Percentiles rank a stretch among this genome's conserved stretches.
These are phyloP conservation scores for Wickerhamomyces xylosicus DNA, from an alignment of 805 yeast genomes.

Conservation along the genomic window DNA sequence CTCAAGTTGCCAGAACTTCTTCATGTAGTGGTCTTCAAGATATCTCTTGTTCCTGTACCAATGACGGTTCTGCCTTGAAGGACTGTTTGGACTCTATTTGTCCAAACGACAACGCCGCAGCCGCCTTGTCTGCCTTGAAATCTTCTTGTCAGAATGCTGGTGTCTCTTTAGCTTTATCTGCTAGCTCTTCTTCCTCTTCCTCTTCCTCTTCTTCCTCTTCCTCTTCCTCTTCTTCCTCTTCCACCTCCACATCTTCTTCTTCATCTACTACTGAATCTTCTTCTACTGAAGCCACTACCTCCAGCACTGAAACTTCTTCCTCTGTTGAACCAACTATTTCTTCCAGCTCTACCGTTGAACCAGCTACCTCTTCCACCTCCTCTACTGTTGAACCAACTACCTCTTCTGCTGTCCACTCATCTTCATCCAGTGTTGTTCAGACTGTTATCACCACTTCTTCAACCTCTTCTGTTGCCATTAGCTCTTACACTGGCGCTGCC, in stretches of 20 bases:
- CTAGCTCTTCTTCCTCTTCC: conserved; percentile 25
- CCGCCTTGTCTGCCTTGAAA: conserved; percentile 53
- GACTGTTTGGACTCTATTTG: conserved; percentile 59
- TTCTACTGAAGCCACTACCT: conserved; percentile 6
- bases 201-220: conserved; percentile 23
- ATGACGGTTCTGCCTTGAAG: conserved; percentile 41
- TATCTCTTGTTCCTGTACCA: conserved; percentile 58
- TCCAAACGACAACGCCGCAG: conserved; percentile 48
- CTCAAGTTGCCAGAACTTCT: conserved; percentile 48
- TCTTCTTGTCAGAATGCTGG: conserved; percentile 39
- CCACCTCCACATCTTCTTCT: conserved; percentile 13
- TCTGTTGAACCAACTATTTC: conserved; percentile 12
- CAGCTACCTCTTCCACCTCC: conserved; percentile 16
- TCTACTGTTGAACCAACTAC: conserved; percentile 7
- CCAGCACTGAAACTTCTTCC: not conserved
- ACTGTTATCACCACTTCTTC: conserved; percentile 7
- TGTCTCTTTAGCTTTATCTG: conserved; percentile 23
- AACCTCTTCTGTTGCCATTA: conserved; percentile 7
- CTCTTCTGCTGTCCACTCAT: conserved; percentile 6
- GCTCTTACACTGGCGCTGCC: conserved; percentile 19
- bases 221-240: conserved; percentile 17
- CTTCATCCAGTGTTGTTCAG: conserved; percentile 15
- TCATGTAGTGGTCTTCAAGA: conserved; percentile 52
- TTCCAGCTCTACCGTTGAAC: conserved; percentile 5
- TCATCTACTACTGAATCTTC: conserved; percentile 5